Percentiles rank a stretch among this genome's conserved stretches.
These are phyloP conservation scores for Fragilaria radians DNA, from an alignment of 108 stramenopile genomes.

Conservation along the genomic window DNA sequence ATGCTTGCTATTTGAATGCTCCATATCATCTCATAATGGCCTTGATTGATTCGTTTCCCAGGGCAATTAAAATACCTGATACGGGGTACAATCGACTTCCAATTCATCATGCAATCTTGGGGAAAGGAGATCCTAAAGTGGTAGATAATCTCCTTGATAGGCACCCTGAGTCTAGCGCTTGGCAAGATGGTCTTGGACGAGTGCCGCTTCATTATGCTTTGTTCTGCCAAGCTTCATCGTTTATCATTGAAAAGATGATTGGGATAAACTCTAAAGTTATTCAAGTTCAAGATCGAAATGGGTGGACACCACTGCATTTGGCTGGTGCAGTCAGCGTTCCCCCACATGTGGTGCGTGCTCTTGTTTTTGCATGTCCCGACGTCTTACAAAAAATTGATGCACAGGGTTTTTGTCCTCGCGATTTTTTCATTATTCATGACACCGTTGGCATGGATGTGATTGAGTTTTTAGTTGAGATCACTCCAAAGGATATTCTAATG, in stretches of 20 bases:
- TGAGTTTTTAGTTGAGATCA: background rate
- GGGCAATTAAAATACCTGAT: slow-evolving; percentile 1
- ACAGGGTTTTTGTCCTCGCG: background rate
- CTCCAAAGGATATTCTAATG: background rate
- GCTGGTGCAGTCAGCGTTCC: slow-evolving; percentile 3
- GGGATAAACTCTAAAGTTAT: background rate
- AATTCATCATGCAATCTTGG: slow-evolving; percentile 7
- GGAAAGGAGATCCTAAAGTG: background rate
- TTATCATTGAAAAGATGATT: slow-evolving; percentile 4
- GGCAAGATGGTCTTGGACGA: slow-evolving; percentile 5
- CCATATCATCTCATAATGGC: slow-evolving; percentile 1
- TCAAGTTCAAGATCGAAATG: background rate
- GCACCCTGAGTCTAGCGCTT: slow-evolving; percentile 1
- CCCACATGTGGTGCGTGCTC: background rate
- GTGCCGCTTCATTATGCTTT: slow-evolving; percentile 18
- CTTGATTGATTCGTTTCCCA: slow-evolving; percentile 2
- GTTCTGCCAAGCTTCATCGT: background rate
- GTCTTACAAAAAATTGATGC: background rate
- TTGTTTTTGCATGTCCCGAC: background rate
- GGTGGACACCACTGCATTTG: slow-evolving; percentile 14
- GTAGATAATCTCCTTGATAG: slow-evolving; percentile 1
- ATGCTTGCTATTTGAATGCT: slow-evolving; percentile 5
- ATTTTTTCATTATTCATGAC: slow-evolving; percentile 1
- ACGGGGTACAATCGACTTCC: slow-evolving; percentile 4
- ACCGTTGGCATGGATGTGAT: background rate